Evolutionary conservation across 139 green algal species (phyloP).

Genomic region (Chlamydomonas incerta): DNA sequence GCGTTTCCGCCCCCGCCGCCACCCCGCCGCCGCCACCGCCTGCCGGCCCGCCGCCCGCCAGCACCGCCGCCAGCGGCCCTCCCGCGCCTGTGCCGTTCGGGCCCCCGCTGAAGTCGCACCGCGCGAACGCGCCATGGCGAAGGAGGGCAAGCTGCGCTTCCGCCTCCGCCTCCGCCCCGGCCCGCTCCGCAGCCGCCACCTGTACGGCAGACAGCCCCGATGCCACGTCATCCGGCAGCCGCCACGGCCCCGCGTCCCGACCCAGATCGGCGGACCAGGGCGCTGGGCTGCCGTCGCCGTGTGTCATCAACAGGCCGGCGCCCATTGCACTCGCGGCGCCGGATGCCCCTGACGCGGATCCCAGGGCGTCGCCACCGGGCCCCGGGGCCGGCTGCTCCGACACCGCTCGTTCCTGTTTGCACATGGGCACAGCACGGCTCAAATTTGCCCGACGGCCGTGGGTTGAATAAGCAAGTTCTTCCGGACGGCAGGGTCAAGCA

Average conservation of each 20-base stretch:
- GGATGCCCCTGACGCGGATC: too few relatives aligned
- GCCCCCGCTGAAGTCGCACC: neutral
- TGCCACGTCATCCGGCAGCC: slow-evolving; percentile 20
- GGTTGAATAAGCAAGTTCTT: too few relatives aligned
- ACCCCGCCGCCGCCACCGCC: neutral
- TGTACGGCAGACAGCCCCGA: neutral
- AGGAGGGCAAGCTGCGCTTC: neutral
- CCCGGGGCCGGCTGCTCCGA: neutral
- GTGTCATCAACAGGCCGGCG: too few relatives aligned
- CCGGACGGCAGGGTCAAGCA: too few relatives aligned
- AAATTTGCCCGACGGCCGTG: too few relatives aligned
- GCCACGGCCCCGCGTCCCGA: neutral
- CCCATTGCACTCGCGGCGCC: too few relatives aligned
- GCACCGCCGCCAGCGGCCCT: neutral
- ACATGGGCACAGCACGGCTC: neutral
- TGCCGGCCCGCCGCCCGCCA: neutral
- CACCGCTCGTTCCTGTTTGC: neutral
- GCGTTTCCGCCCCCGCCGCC: slow-evolving; percentile 8
- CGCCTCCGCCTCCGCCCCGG: neutral
- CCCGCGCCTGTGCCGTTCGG: neutral
- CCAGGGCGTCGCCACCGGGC: too few relatives aligned
- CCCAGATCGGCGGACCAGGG: neutral
- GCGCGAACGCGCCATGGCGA: neutral
- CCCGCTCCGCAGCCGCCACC: neutral
- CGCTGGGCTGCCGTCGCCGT: too few relatives aligned